Evolutionary conservation across 2,329 filamentous ascomycete species (phyloP).

Genomic region (Malbranchea zuffiana): DNA sequence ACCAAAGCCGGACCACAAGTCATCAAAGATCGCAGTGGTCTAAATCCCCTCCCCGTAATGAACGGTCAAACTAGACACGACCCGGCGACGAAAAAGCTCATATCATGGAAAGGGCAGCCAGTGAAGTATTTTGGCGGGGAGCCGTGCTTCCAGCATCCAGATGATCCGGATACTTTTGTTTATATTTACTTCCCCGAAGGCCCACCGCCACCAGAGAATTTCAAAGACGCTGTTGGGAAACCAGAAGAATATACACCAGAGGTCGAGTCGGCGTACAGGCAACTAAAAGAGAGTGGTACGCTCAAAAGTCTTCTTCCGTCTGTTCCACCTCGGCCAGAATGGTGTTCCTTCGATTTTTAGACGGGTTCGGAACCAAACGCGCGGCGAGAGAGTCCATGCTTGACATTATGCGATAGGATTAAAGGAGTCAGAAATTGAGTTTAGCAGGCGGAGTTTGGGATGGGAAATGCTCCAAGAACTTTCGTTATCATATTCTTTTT

Average conservation of each 20-base stretch:
- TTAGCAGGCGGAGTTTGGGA: too few species aligned
- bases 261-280: constrained; percentile 51
- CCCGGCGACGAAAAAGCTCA: constrained; percentile 33
- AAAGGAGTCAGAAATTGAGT: too few species aligned
- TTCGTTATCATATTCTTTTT: too few species aligned
- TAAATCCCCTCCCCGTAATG: constrained; percentile 18
- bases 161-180: constrained; percentile 46
- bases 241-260: constrained; percentile 40
- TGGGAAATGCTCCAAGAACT: too few species aligned
- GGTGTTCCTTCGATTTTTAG: constrained; percentile 60
- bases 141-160: constrained; percentile 42
- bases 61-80: constrained; percentile 29
- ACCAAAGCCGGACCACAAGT: constrained; percentile 4
- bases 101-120: constrained; percentile 52
- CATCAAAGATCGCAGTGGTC: constrained; percentile 14
- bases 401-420: too few species aligned
- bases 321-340: constrained; percentile 67
- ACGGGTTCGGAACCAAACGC: too few species aligned
- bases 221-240: constrained; percentile 43
- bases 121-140: constrained; percentile 48
- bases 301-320: constrained; percentile 66
- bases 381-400: too few species aligned
- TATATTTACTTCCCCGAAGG: constrained; percentile 67
- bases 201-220: constrained; percentile 42
- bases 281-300: constrained; percentile 52